Percentiles rank a stretch among this genome's conserved stretches.
phyloP scores from a whole-genome alignment of 139 green algal species.

The Chlamydomonas asymmetrica region DNA sequence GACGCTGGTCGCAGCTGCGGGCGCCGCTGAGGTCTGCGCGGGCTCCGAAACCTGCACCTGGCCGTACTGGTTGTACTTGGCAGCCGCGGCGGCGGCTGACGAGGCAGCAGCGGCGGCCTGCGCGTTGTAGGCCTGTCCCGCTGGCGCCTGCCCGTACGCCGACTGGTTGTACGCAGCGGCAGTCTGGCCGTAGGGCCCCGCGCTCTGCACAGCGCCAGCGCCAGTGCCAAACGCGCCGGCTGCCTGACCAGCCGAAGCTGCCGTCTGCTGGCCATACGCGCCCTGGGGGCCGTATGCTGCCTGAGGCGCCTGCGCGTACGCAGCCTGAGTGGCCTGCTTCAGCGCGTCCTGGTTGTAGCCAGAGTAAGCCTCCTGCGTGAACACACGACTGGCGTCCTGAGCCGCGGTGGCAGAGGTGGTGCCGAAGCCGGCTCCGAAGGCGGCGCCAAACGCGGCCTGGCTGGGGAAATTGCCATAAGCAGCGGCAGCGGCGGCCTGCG shows the following conservation, averaged over 20 bases:
- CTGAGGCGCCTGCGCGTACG: slow-evolving; percentile 8
- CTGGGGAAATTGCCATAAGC: slow-evolving; percentile 24
- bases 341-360: slow-evolving; percentile 32
- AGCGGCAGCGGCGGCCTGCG: background rate
- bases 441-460: slow-evolving; percentile 22
- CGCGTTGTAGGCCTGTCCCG: too few relatives aligned
- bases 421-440: slow-evolving; percentile 22
- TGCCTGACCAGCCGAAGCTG: background rate
- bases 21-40: slow-evolving; percentile 4
- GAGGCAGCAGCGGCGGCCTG: too few relatives aligned
- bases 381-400: slow-evolving; percentile 11
- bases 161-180: too few relatives aligned
- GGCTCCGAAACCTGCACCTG: too few relatives aligned
- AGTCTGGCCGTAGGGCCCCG: slow-evolving; percentile 30
- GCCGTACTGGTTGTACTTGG: too few relatives aligned
- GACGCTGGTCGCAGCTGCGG: background rate
- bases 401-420: slow-evolving; percentile 11
- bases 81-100: too few relatives aligned
- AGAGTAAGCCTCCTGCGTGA: slow-evolving; percentile 9
- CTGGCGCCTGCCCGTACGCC: too few relatives aligned
- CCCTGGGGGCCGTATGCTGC: slow-evolving; percentile 3
- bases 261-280: background rate
- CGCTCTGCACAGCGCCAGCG: too few relatives aligned
- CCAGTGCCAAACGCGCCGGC: too few relatives aligned
- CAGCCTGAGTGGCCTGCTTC: slow-evolving; percentile 24